Percentiles rank a stretch among this genome's conserved stretches.
Evolutionary conservation across 2,329 filamentous ascomycete species (phyloP).

Genomic region (Penicillium griseofulvum): DNA sequence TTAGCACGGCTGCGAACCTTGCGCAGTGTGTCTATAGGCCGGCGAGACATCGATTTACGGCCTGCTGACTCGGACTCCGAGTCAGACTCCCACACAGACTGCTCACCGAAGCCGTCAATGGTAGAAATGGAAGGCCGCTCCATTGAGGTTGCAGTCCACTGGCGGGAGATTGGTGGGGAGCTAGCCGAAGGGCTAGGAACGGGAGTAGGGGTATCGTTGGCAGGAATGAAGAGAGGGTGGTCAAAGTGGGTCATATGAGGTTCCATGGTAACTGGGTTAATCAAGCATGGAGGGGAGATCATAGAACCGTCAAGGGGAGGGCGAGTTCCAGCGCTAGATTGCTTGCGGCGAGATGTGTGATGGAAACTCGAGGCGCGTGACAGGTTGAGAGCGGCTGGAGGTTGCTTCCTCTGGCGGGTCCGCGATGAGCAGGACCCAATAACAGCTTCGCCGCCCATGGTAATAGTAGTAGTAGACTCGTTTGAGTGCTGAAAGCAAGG

Average conservation of each 20-base stretch:
- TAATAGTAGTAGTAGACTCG: slow-evolving; percentile 29
- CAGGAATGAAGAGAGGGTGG: slow-evolving; percentile 41
- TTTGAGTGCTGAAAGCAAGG: slow-evolving; percentile 18
- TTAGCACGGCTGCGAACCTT: slow-evolving; percentile 43
- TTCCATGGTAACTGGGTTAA: slow-evolving; percentile 41
- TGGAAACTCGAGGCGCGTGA: slow-evolving; percentile 23
- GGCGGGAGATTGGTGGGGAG: slow-evolving; percentile 32
- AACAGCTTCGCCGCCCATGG: slow-evolving; percentile 29
- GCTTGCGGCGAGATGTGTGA: slow-evolving; percentile 22
- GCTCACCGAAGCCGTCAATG: slow-evolving; percentile 35
- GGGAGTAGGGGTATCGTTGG: slow-evolving; percentile 38
- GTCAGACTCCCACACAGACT: slow-evolving; percentile 43
- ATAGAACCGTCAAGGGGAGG: slow-evolving; percentile 38
- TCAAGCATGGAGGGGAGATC: slow-evolving; percentile 39
- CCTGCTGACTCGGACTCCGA: slow-evolving; percentile 37
- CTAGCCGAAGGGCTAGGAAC: slow-evolving; percentile 33
- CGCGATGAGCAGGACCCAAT: slow-evolving; percentile 28
- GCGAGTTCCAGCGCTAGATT: slow-evolving; percentile 23
- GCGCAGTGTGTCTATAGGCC: slow-evolving; percentile 40
- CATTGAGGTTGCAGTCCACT: slow-evolving; percentile 29
- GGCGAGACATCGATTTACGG: slow-evolving; percentile 36
- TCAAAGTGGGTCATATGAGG: slow-evolving; percentile 41
- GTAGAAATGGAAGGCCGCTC: slow-evolving; percentile 35
- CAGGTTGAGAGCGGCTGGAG: slow-evolving; percentile 32
- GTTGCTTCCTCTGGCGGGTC: slow-evolving; percentile 31